A percentile compares a stretch with the other conserved stretches of the same genome.
These are phyloP conservation scores for Sphaceloma murrayae DNA, from an alignment of 2,329 filamentous ascomycete species.

Conservation along the genomic window DNA sequence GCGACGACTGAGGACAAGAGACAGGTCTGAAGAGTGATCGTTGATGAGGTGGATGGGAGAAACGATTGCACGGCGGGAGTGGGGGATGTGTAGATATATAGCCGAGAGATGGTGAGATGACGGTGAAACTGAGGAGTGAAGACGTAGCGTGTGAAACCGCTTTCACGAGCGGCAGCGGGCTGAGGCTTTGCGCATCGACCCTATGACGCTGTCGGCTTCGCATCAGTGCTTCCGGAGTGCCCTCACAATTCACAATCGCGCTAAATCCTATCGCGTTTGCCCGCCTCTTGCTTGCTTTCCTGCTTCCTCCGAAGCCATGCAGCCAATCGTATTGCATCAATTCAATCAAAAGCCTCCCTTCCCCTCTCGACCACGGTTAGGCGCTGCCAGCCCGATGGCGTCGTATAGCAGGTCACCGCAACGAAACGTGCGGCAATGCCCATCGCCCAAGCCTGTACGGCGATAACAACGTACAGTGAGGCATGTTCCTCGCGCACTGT, in stretches of 20 bases:
- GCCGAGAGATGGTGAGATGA: slow-evolving; percentile 1
- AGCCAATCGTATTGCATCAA: slow-evolving; percentile 4
- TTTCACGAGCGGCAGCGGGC: not conserved
- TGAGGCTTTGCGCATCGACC: not conserved
- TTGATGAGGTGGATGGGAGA: slow-evolving; percentile 1
- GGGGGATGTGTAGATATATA: not conserved
- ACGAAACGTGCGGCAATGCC: slow-evolving; percentile 1
- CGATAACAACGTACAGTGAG: too few relatives aligned
- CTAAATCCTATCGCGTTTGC: slow-evolving; percentile 1
- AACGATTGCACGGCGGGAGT: too few relatives aligned
- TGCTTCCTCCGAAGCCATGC: slow-evolving; percentile 2
- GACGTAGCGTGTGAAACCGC: slow-evolving; percentile 2
- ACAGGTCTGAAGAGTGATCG: not conserved
- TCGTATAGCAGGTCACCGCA: slow-evolving; percentile 3
- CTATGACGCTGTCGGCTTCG: not conserved
- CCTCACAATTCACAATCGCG: not conserved
- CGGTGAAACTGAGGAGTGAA: slow-evolving; percentile 8
- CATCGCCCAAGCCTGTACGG: too few relatives aligned
- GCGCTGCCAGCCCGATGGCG: not conserved
- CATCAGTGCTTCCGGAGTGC: not conserved
- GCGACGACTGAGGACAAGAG: too few relatives aligned
- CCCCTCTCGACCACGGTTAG: slow-evolving; percentile 15
- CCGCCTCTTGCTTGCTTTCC: not conserved
- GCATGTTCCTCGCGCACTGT: too few relatives aligned
- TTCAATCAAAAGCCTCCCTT: slow-evolving; percentile 8